A percentile compares a stretch with the other conserved stretches of the same genome.
Conservation (phyloP, 345 rosid genomes). For the Aquilaria yunnanensis region DNA sequence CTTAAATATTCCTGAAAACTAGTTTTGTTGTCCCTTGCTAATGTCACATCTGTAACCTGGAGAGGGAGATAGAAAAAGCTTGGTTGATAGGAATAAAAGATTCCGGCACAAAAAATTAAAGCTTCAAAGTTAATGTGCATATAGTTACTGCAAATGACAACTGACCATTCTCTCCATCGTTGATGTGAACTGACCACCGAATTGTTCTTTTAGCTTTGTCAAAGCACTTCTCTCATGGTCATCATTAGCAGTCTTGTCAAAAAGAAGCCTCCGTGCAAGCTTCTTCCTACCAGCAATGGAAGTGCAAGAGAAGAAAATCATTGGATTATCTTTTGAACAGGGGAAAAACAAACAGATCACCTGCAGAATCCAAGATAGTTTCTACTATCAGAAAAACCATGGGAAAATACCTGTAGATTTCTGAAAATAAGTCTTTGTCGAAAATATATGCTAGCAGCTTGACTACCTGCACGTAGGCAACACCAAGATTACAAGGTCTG, state of each 20-base stretch:
- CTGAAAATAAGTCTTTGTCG: conserved; percentile 70
- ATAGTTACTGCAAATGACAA: background rate
- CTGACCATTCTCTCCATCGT: conserved; percentile 86
- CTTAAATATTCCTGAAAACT: conserved; percentile 50
- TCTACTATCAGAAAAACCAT: background rate
- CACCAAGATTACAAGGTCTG: background rate
- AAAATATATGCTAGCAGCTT: conserved; percentile 66
- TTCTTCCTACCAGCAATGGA: conserved; percentile 40
- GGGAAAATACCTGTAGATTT: conserved; percentile 45
- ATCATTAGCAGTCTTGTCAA: conserved; percentile 61
- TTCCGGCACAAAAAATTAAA: background rate
- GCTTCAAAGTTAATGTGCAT: conserved; percentile 2
- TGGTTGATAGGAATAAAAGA: background rate
- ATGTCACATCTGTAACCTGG: conserved; percentile 65
- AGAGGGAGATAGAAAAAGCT: background rate
- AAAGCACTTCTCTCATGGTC: conserved; percentile 70
- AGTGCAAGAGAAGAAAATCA: no score
- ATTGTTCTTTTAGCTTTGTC: conserved; percentile 72
- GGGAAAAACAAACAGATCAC: background rate
- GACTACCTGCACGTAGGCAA: conserved; percentile 33
- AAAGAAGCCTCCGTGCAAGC: conserved; percentile 57
- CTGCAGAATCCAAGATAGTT: background rate
- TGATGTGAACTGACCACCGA: conserved; percentile 76
- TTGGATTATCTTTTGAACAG: no score
- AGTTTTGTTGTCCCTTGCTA: conserved; percentile 67